These are phyloP conservation scores for Citrus unshiu DNA, from an alignment of 345 rosid species.

Conservation along the genomic window DNA sequence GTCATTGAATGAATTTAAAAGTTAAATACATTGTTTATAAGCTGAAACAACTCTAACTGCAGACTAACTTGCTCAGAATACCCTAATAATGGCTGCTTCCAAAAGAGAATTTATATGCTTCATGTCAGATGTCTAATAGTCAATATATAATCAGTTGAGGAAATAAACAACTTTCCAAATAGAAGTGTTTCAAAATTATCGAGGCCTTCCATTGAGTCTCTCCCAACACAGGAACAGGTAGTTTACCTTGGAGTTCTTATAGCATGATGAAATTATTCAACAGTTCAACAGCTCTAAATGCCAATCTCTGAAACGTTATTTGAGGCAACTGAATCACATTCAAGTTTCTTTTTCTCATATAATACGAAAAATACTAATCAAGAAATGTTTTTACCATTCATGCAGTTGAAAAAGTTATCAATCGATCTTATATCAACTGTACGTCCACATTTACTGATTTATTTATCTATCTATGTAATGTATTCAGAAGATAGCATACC, in stretches of 20 bases:
- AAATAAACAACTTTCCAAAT: background rate
- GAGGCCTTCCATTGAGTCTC: background rate
- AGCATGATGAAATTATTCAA: background rate
- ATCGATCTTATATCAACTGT: background rate
- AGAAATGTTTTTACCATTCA: background rate
- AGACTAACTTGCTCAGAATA: background rate
- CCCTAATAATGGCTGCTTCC: background rate
- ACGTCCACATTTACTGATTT: background rate
- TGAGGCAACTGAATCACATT: background rate
- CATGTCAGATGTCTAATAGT: background rate
- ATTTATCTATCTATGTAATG: background rate
- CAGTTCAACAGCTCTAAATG: background rate
- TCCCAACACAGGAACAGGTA: background rate
- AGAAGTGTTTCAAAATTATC: background rate
- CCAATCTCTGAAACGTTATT: background rate
- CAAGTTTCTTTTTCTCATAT: background rate
- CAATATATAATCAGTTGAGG: background rate
- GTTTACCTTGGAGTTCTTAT: background rate
- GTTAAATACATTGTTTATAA: background rate
- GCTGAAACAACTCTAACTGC: background rate
- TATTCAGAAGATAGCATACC: conserved; percentile 24
- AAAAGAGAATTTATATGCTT: background rate
- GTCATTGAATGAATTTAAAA: background rate
- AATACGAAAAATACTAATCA: background rate
- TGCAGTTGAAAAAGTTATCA: background rate